Evolutionary conservation across 306 rosid genomes (phyloP), one percentile per base, ranked within the genome.

Genomic region (Hylodesmum podocarpum): DNA sequence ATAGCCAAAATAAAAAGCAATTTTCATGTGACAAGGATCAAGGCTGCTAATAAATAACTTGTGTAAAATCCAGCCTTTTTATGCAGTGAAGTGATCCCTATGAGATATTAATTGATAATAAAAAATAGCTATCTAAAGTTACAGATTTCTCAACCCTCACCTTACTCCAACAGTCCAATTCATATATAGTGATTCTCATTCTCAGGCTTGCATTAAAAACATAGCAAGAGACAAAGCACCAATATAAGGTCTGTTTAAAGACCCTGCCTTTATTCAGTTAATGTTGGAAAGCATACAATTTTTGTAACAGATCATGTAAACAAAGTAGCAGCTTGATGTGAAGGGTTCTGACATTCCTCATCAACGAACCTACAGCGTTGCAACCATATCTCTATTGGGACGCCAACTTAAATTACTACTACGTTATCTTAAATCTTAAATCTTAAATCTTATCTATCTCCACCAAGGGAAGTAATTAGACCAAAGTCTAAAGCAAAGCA

Each of bases 271-370:
- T 3, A 37, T 31, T 54, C 62, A 72, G 63, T 53, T 40, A 3
- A 53, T 81, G 81, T 75, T 75, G 81, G 67, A 75, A 81, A 0
- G 8, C 8, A 27, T 81, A 39, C 84, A 81, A 68, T 22, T 15
- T 43, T 54, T 80, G 84, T 67, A 47, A 53, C 43, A 44, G 25
- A 57, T 73, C 8, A 33, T 10, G 54, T 44, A 33, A 65, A 75
- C 80, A 74, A 36, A 25, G 5, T 43, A 16, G 46, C 50, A 53
- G 69, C 8, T 47, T 47, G 83, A 79, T 64, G 73, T 54, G 69
- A 64, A 50, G 54, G 63, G 8, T 27, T 14, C 77, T 74, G 72
- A 47, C 66, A 58, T 57, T 81, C 61, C 63, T 14, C 22, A 66
- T 44, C 84, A 58, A 69, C 79, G 34, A 44, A 49, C 50, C 63